phyloP scores from a whole-genome alignment of 2,329 filamentous ascomycete genomes.

The Diaporthe citri region DNA sequence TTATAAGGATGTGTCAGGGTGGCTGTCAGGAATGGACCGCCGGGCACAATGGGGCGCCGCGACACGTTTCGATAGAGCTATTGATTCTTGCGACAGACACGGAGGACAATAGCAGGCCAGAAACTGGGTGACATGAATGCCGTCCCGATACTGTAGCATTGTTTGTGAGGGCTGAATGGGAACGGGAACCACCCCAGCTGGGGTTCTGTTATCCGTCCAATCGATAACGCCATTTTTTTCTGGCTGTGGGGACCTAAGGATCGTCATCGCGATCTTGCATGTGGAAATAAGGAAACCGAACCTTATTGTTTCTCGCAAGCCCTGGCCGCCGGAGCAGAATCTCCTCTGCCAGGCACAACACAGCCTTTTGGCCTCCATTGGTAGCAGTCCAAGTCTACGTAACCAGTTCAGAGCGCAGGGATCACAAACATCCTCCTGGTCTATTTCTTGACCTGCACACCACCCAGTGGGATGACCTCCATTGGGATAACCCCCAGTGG shows the following conservation, averaged over 20 bases:
- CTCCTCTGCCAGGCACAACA: background rate
- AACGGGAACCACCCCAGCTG: slow-evolving; percentile 1
- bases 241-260: slow-evolving; percentile 15
- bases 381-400: background rate
- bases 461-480: background rate
- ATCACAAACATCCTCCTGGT: background rate
- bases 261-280: slow-evolving; percentile 35
- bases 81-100: slow-evolving; percentile 29
- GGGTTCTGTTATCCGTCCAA: slow-evolving; percentile 30
- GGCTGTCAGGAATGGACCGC: slow-evolving; percentile 13
- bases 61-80: slow-evolving; percentile 26
- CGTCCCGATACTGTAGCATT: slow-evolving; percentile 26
- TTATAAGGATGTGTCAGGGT: slow-evolving; percentile 6
- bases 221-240: slow-evolving; percentile 29
- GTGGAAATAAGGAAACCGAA: slow-evolving; percentile 30
- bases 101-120: slow-evolving; percentile 9
- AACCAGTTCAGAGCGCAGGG: too few relatives aligned
- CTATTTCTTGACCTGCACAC: background rate
- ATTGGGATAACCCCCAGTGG: background rate
- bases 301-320: slow-evolving; percentile 1
- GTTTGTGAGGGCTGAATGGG: slow-evolving; percentile 31
- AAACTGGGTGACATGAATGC: background rate
- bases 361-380: background rate
- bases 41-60: slow-evolving; percentile 24
- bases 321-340: slow-evolving; percentile 12